Conservation (phyloP, 2,329 filamentous ascomycete genomes). For the Cylindrodendrum hubeiense region DNA sequence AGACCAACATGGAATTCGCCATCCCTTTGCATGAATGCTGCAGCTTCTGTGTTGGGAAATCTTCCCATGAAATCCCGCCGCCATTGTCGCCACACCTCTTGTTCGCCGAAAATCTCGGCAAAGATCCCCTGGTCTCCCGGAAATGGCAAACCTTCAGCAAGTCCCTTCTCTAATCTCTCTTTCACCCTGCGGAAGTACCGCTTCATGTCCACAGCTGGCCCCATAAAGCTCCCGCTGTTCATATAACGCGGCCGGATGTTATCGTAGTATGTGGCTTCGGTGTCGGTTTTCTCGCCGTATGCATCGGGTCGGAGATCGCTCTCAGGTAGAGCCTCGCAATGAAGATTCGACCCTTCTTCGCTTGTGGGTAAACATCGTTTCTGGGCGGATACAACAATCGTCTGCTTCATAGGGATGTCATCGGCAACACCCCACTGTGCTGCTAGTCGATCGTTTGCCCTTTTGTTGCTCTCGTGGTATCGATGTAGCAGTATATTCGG, state of each 20-base stretch:
- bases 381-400: constrained; percentile 38
- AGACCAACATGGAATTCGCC: constrained; percentile 44
- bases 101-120: constrained; percentile 41
- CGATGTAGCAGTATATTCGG: constrained; percentile 40
- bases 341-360: constrained; percentile 30
- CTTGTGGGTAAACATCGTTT: constrained; percentile 42
- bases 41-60: not conserved
- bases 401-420: constrained; percentile 37
- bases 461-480: constrained; percentile 33
- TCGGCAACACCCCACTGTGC: constrained; percentile 25
- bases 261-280: constrained; percentile 12
- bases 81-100: constrained; percentile 51
- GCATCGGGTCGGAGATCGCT: constrained; percentile 37
- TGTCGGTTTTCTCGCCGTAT: constrained; percentile 40
- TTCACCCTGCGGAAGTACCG: constrained; percentile 31
- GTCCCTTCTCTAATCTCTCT: constrained; percentile 26
- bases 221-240: constrained; percentile 38
- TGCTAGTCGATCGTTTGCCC: constrained; percentile 30
- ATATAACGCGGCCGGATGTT: constrained; percentile 35
- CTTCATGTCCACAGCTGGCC: constrained; percentile 35
- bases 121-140: constrained; percentile 37
- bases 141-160: not conserved
- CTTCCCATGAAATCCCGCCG: constrained; percentile 6
- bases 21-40: constrained; percentile 23
- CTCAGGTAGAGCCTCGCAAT: constrained; percentile 42